Evolutionary conservation across 2,329 filamentous ascomycete species (phyloP).

Genomic region (Dactylonectria macrodidyma): DNA sequence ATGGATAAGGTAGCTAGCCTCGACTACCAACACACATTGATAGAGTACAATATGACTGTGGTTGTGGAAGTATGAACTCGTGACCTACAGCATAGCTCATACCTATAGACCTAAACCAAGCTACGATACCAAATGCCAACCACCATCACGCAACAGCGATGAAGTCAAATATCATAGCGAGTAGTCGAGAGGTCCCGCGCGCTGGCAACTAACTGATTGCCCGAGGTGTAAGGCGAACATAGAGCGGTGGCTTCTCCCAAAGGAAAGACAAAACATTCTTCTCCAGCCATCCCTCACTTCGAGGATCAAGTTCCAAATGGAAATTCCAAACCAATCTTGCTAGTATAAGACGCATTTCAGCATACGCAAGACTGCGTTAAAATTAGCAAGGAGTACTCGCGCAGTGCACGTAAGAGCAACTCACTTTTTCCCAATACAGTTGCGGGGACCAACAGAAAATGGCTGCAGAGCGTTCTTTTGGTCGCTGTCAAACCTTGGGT

Average conservation of each 20-base stretch:
- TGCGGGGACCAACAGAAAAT: slow-evolving; percentile 49
- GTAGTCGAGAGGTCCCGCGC: too few relatives aligned
- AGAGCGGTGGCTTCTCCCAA: slow-evolving; percentile 47
- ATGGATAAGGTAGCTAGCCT: too few relatives aligned
- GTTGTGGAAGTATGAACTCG: too few relatives aligned
- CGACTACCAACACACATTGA: too few relatives aligned
- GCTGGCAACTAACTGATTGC: background rate
- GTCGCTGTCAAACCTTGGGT: slow-evolving; percentile 42
- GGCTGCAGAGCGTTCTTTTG: slow-evolving; percentile 46
- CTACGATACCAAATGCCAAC: too few relatives aligned
- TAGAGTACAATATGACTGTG: too few relatives aligned
- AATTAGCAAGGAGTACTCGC: background rate
- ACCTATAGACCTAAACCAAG: too few relatives aligned
- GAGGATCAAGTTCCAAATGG: slow-evolving; percentile 40
- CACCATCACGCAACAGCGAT: too few relatives aligned
- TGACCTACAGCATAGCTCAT: too few relatives aligned
- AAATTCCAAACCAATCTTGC: background rate
- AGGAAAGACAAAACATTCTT: slow-evolving; percentile 47
- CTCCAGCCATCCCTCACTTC: slow-evolving; percentile 46
- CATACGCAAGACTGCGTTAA: slow-evolving; percentile 47
- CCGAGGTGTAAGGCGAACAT: slow-evolving; percentile 14
- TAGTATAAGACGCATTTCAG: slow-evolving; percentile 35
- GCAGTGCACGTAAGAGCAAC: background rate
- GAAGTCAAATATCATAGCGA: too few relatives aligned
- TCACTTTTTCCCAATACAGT: slow-evolving; percentile 53